Evolutionary conservation across 192 early-diverging fungal species (phyloP).

Genomic region (Rhizophagus clarus): DNA sequence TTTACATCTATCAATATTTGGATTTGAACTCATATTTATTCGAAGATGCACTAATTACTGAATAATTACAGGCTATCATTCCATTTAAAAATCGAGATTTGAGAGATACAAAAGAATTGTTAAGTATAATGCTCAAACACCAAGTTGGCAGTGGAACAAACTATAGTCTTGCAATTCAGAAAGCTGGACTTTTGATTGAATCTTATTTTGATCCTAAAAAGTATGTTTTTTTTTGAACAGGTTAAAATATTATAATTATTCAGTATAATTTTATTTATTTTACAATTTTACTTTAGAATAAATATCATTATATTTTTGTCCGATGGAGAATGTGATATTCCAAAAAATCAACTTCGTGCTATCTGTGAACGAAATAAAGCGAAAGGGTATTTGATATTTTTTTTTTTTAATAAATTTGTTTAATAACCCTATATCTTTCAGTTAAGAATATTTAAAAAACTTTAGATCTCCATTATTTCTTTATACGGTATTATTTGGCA

Average conservation of each 20-base stretch:
- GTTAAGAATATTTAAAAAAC: background rate
- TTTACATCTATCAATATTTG: too few relatives aligned
- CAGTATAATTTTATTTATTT: background rate
- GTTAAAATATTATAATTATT: background rate
- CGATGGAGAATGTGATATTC: conserved; percentile 10
- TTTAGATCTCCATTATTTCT: conserved; percentile 22
- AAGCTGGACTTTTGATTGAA: background rate
- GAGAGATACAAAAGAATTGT: background rate
- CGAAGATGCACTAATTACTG: too few relatives aligned
- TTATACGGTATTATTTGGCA: conserved; percentile 18
- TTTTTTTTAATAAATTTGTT: background rate
- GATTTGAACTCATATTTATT: too few relatives aligned
- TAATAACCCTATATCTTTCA: too few relatives aligned
- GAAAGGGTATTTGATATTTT: conserved; percentile 6
- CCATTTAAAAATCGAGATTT: conserved; percentile 19
- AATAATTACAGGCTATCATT: background rate
- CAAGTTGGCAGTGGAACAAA: background rate
- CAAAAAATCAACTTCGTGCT: background rate
- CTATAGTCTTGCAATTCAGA: background rate
- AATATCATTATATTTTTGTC: conserved; percentile 35
- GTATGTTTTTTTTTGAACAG: background rate
- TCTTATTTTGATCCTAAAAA: conserved; percentile 21
- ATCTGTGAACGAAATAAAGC: background rate
- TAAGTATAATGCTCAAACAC: conserved; percentile 16
- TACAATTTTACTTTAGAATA: background rate